Percentiles rank a stretch among this genome's conserved stretches.
Evolutionary conservation across 1,284 basidiomycete genomes (phyloP).

Genomic region (Testicularia cyperi): DNA sequence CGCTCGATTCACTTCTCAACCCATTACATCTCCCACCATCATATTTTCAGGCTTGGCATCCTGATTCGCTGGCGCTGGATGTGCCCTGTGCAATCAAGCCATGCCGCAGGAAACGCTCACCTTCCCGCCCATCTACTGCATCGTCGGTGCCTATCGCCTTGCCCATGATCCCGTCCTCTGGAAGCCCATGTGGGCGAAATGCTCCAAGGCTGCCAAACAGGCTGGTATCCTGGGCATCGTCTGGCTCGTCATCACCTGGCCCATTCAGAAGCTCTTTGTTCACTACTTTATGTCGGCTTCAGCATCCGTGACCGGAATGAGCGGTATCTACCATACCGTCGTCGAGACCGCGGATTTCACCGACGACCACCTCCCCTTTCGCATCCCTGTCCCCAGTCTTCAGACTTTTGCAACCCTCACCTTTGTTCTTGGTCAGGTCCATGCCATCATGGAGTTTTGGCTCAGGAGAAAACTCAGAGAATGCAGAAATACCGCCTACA

Average conservation of each 20-base stretch:
- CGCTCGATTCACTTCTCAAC: no score
- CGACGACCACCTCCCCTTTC: conserved; percentile 21
- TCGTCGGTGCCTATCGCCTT: conserved; percentile 56
- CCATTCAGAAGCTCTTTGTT: conserved; percentile 49
- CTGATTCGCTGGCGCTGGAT: no score
- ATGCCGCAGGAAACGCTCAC: conserved; percentile 58
- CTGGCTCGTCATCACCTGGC: conserved; percentile 51
- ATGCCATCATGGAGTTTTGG: conserved; percentile 55
- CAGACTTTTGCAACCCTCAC: conserved; percentile 54
- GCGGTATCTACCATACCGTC: conserved; percentile 19
- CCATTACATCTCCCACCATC: no score
- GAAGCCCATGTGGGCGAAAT: conserved; percentile 56
- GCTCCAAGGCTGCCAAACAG: conserved; percentile 37
- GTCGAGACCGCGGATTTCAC: conserved; percentile 32
- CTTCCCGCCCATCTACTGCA: conserved; percentile 52
- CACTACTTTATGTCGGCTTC: conserved; percentile 48
- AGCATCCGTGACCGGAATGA: conserved; percentile 37
- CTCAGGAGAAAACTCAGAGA: conserved; percentile 39
- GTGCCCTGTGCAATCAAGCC: no score
- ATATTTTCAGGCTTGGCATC: no score
- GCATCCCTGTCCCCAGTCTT: conserved; percentile 37
- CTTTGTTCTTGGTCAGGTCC: conserved; percentile 53
- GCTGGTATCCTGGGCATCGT: conserved; percentile 25
- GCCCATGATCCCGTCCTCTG: conserved; percentile 48
- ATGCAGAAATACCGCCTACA: conserved; percentile 49